phyloP scores from a whole-genome alignment of 139 green algal species.

The Micromonas commoda region DNA sequence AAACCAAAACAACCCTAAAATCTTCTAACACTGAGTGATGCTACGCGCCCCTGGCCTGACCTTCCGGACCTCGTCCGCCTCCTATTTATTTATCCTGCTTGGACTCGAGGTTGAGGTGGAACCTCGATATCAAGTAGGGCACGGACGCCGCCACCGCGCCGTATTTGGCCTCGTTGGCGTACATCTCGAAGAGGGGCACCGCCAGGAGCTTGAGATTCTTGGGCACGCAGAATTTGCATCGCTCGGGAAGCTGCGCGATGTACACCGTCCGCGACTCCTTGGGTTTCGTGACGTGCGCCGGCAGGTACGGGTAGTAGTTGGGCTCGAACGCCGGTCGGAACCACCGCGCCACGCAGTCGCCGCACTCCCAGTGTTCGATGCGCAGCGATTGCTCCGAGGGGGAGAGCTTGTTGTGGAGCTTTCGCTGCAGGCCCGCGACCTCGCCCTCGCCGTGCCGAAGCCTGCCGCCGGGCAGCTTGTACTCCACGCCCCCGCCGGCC shows the following conservation, averaged over 20 bases:
- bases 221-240: slow-evolving; percentile 82
- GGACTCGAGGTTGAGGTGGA: slow-evolving; percentile 49
- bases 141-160: slow-evolving; percentile 71
- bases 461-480: slow-evolving; percentile 71
- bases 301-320: slow-evolving; percentile 89
- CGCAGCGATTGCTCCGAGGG: slow-evolving; percentile 33
- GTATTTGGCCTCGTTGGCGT: slow-evolving; percentile 76
- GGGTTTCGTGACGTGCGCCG: slow-evolving; percentile 85
- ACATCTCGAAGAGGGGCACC: slow-evolving; percentile 93
- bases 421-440: slow-evolving; percentile 68
- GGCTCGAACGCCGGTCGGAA: slow-evolving; percentile 90
- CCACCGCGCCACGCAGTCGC: slow-evolving; percentile 55
- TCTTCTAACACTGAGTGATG: neutral
- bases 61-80: neutral
- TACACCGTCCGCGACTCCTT: slow-evolving; percentile 87
- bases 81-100: neutral
- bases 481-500: slow-evolving; percentile 32
- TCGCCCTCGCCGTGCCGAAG: slow-evolving; percentile 81
- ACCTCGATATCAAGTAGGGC: slow-evolving; percentile 70
- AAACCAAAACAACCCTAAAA: no score
- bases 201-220: slow-evolving; percentile 87
- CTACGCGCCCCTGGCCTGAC: neutral
- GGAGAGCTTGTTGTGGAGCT: slow-evolving; percentile 66
- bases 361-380: slow-evolving; percentile 32
- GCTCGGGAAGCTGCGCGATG: slow-evolving; percentile 77